Percentiles rank a stretch among this genome's conserved stretches.
Evolutionary conservation across 495 filamentous ascomycete species (phyloP).

Genomic region (Hyaloscypha variabilis): DNA sequence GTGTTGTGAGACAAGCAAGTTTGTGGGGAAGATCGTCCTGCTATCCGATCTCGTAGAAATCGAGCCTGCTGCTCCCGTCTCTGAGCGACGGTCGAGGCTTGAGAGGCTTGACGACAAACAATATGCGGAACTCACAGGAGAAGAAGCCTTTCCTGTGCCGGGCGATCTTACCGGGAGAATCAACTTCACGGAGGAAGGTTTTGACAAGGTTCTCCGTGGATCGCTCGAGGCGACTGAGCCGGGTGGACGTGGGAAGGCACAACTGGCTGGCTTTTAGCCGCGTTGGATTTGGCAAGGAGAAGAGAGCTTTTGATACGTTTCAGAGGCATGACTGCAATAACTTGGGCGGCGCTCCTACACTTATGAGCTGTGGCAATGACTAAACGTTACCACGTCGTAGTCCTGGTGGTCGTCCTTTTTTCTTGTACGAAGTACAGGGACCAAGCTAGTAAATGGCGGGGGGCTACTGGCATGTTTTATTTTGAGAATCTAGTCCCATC

Average conservation of each 20-base stretch:
- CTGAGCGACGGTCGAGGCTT: not conserved
- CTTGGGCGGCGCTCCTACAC: too few relatives aligned
- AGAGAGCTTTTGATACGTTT: not conserved
- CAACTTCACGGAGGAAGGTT: not conserved
- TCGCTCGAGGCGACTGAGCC: not conserved
- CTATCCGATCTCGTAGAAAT: not conserved
- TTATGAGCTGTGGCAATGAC: not conserved
- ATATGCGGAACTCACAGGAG: not conserved
- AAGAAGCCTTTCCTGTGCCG: not conserved
- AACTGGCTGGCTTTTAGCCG: not conserved
- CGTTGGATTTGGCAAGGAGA: not conserved
- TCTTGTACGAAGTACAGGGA: not conserved
- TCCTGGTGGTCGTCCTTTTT: not conserved
- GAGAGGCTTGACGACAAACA: slow-evolving; percentile 15
- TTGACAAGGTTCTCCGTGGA: not conserved
- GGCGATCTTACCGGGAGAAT: not conserved
- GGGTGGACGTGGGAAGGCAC: not conserved
- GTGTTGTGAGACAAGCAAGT: not conserved
- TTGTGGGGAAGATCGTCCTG: not conserved
- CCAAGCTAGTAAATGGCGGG: too few relatives aligned
- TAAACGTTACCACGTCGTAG: not conserved
- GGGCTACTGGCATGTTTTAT: too few relatives aligned
- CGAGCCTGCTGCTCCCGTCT: not conserved
- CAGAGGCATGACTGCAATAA: not conserved
- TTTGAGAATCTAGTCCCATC: too few relatives aligned